Evolutionary conservation across 345 rosid species (phyloP).

Genomic region (Lepidium africanum): DNA sequence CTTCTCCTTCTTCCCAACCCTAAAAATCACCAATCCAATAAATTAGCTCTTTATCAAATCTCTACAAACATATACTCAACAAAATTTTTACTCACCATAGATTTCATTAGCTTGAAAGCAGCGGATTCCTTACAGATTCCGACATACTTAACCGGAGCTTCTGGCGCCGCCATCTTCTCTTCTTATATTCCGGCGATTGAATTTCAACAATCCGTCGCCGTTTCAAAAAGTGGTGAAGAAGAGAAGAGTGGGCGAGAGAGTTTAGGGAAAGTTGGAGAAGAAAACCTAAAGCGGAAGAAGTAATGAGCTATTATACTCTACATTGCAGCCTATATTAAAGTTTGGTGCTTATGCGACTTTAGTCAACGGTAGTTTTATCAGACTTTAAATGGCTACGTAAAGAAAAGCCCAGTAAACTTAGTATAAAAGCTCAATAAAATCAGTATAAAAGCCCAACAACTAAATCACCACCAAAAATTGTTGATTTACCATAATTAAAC

Average conservation of each 20-base stretch:
- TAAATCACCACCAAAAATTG: background rate
- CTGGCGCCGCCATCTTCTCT: constrained; percentile 73
- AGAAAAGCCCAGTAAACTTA: background rate
- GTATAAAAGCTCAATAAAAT: background rate
- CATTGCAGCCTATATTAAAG: background rate
- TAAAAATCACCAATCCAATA: constrained; percentile 17
- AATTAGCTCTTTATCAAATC: background rate
- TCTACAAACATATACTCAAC: background rate
- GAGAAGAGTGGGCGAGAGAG: constrained; percentile 27
- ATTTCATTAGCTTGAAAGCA: constrained; percentile 95
- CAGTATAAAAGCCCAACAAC: background rate
- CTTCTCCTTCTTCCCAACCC: constrained; percentile 99
- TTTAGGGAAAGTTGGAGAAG: background rate
- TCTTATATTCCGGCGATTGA: constrained; percentile 12
- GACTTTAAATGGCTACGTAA: background rate
- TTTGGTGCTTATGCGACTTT: background rate
- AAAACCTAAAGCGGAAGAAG: constrained; percentile 27
- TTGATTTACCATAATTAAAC: too few species aligned
- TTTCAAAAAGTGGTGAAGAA: constrained; percentile 8
- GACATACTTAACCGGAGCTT: constrained; percentile 84
- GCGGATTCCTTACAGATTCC: constrained; percentile 72
- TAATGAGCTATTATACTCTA: constrained; percentile 10
- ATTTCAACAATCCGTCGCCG: constrained; percentile 33
- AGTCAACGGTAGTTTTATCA: background rate
- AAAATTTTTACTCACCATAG: constrained; percentile 44